Evolutionary conservation across 495 filamentous ascomycete genomes (phyloP).

Genomic region (Jackrogersella multiformis): DNA sequence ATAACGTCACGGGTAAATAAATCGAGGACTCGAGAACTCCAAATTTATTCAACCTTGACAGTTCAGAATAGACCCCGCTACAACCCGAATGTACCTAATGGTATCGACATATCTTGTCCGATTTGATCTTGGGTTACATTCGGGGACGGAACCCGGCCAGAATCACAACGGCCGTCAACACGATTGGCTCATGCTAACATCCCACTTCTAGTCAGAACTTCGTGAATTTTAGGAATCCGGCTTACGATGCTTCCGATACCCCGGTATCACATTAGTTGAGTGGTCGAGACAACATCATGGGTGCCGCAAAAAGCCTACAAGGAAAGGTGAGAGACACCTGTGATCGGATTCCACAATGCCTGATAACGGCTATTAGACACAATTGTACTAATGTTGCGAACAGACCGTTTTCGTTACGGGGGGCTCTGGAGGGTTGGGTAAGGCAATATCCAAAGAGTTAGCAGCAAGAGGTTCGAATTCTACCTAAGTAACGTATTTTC

Average conservation of each 20-base stretch:
- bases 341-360: background rate
- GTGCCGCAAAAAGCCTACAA: conserved; percentile 8
- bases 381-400: conserved; percentile 1
- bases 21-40: conserved; percentile 1
- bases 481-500: background rate
- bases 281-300: conserved; percentile 7
- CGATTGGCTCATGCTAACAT: conserved; percentile 14
- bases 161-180: background rate
- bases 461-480: conserved; percentile 34
- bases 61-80: conserved; percentile 14
- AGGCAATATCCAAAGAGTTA: conserved; percentile 44
- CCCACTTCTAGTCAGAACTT: conserved; percentile 8
- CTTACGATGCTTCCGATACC: background rate
- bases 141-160: conserved; percentile 26
- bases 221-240: conserved; percentile 2
- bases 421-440: conserved; percentile 44
- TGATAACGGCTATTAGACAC: background rate
- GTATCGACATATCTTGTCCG: background rate
- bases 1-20: conserved; percentile 1
- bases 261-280: background rate
- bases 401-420: conserved; percentile 46
- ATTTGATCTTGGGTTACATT: conserved; percentile 12
- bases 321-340: conserved; percentile 20
- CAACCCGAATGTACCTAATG: background rate
- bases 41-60: background rate